Evolutionary conservation across 352 stramenopile genomes (phyloP), one percentile per base, ranked within the genome.

Genomic region (Pseudoperonospora humuli): DNA sequence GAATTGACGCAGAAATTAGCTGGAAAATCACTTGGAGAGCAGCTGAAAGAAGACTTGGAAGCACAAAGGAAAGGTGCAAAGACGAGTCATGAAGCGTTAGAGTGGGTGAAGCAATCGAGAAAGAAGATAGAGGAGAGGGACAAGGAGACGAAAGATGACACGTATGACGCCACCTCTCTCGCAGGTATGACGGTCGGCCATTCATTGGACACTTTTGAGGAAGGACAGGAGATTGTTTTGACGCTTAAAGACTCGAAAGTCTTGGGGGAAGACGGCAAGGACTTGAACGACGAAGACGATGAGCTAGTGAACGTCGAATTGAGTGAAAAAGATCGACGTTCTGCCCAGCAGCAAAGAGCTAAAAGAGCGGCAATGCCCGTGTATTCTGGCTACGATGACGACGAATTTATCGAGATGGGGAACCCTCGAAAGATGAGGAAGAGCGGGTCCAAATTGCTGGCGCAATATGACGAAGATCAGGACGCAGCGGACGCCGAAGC

Each of bases 311-410:
- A 96, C 53, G 77, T 91, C 0, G 75, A 85, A 33, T 29, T 96
- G 35, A 75, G 66, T 29, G 82, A 95, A 34, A 73, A 74, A 14
- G 79, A 93, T 25, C 61, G 63, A 14, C 68, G 61, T 10, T 18
- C 54, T 3, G 70, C 69, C 0, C 54, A 67, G 9, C 61, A 92
- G 37, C 50, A 65, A 19, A 61, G 62, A 9, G 55, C 61, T 0
- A 67, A 74, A 26, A 58, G 77, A 3, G 68, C 77, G 1, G 24
- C 39, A 0, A 74, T 88, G 57, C 83, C 84, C 0, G 75, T 93
- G 36, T 98, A 98, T 71, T 81, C 83, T 8, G 95, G 86, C 0
- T 96, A 92, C 53, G 95, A 98, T 61, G 94, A 98, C 63, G 93
- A 98, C 48, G 95, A 98, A 64, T 98, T 98, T 61, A 74, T 97